Conservation (phyloP, 2,329 filamentous ascomycete genomes). For the Colletotrichum karsti region DNA sequence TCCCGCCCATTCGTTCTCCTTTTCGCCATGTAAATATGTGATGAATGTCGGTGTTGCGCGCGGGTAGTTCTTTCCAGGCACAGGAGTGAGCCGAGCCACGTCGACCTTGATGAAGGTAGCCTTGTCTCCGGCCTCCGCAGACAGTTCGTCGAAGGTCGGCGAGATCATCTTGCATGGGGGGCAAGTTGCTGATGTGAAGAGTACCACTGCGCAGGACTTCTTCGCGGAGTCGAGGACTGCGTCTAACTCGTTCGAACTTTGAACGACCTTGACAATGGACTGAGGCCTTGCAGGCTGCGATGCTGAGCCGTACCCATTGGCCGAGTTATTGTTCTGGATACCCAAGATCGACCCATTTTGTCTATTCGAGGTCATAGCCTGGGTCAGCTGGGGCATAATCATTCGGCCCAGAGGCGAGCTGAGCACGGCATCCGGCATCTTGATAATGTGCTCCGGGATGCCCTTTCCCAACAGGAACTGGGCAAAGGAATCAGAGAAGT, state of each 20-base stretch:
- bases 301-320: constrained; percentile 23
- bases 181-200: constrained; percentile 92
- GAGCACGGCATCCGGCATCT: constrained; percentile 85
- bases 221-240: constrained; percentile 66
- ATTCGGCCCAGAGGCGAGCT: constrained; percentile 89
- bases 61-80: constrained; percentile 65
- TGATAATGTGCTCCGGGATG: constrained; percentile 87
- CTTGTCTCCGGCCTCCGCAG: constrained; percentile 74
- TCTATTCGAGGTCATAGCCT: constrained; percentile 59
- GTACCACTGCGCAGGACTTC: constrained; percentile 79
- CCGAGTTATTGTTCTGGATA: constrained; percentile 47
- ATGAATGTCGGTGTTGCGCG: constrained; percentile 88
- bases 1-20: constrained; percentile 83
- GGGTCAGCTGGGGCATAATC: constrained; percentile 75
- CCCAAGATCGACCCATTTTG: constrained; percentile 62
- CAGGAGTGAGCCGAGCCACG: constrained; percentile 63
- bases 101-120: constrained; percentile 86
- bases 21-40: constrained; percentile 79
- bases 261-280: constrained; percentile 66
- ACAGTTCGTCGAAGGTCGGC: constrained; percentile 82
- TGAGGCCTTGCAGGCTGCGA: constrained; percentile 35
- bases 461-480: constrained; percentile 89
- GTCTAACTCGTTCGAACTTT: constrained; percentile 67
- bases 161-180: constrained; percentile 86
- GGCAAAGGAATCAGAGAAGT: constrained; percentile 92